Evolutionary conservation across 805 yeast species (phyloP).

Genomic region (Vanderwaltozyma tropicalis): DNA sequence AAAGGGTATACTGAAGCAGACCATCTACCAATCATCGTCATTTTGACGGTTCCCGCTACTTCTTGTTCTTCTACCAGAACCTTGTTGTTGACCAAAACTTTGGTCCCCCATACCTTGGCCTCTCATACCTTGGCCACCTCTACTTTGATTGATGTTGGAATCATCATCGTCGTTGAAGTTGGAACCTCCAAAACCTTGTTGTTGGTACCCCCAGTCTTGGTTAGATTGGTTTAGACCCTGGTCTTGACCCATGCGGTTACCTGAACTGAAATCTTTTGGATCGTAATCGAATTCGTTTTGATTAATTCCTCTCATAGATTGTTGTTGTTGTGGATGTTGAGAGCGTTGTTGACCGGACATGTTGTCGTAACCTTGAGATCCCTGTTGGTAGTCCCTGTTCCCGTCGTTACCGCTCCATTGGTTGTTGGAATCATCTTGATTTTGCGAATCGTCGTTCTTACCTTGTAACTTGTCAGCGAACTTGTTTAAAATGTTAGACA

Average conservation of each 20-base stretch:
- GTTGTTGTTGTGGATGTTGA: not conserved
- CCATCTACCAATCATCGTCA: no score
- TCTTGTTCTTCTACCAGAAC: slow-evolving; percentile 1
- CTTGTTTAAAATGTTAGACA: slow-evolving; percentile 27
- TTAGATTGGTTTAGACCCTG: not conserved
- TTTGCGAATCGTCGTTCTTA: slow-evolving; percentile 9
- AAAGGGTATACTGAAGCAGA: no score
- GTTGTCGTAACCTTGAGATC: not conserved
- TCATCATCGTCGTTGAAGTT: no score
- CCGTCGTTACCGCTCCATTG: no score
- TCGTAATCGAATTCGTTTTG: slow-evolving; percentile 2
- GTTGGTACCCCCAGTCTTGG: not conserved
- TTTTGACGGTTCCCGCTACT: no score
- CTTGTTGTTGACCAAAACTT: not conserved
- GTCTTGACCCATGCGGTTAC: not conserved
- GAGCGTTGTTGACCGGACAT: not conserved
- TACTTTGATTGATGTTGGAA: no score
- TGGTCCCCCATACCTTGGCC: no score
- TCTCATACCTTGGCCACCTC: no score
- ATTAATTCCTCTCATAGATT: not conserved
- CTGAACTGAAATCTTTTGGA: not conserved
- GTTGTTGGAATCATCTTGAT: not conserved
- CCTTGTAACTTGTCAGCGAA: slow-evolving; percentile 24
- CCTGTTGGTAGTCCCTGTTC: no score
- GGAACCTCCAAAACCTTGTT: not conserved